These are phyloP conservation scores for Cercospora nicotianae DNA, from an alignment of 2,329 filamentous ascomycete genomes.

Conservation along the genomic window DNA sequence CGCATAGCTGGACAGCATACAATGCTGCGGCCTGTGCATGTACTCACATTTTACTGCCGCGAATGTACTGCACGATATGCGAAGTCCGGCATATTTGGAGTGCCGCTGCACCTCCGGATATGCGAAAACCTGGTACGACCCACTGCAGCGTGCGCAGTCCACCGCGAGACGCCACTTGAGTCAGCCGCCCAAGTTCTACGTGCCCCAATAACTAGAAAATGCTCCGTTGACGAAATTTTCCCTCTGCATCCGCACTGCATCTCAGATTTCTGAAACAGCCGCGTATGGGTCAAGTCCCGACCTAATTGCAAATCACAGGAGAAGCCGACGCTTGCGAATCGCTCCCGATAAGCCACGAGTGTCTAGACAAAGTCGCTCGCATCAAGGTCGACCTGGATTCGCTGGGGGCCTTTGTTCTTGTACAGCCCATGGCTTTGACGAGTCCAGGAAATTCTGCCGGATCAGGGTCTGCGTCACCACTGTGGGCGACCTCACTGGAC, in stretches of 20 bases:
- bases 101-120: conserved; percentile 2
- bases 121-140: conserved; percentile 2
- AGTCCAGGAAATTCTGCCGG: neutral
- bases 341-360: conserved; percentile 2
- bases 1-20: neutral
- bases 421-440: neutral
- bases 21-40: neutral
- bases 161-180: conserved; percentile 8
- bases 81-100: conserved; percentile 9
- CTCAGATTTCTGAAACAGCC: conserved; percentile 14
- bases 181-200: neutral
- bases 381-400: neutral
- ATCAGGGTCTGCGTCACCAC: conserved; percentile 6
- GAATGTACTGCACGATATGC: neutral
- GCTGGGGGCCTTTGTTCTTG: conserved; percentile 5
- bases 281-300: conserved; percentile 5
- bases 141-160: neutral
- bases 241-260: neutral
- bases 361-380: conserved; percentile 3
- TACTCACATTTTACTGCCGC: neutral
- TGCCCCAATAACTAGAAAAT: neutral
- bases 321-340: conserved; percentile 2
- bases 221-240: neutral
- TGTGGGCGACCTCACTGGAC: neutral
- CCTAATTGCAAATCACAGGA: conserved; percentile 12